phyloP scores from a whole-genome alignment of 345 rosid genomes.

The Bruguiera sexangula region DNA sequence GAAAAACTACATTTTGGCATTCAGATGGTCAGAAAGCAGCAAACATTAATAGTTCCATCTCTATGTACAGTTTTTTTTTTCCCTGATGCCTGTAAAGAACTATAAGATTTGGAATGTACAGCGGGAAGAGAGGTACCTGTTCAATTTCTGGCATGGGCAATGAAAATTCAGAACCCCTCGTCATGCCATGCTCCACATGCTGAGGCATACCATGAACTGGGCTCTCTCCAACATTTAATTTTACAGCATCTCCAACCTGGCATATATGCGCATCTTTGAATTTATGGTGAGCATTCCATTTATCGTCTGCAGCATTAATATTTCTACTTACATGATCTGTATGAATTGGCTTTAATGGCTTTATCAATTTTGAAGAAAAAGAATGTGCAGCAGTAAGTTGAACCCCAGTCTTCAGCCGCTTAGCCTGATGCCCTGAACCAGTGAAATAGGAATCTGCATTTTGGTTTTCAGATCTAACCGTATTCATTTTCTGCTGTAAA shows the following conservation, averaged over 20 bases:
- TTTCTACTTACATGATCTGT: slow-evolving; percentile 15
- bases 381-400: slow-evolving; percentile 23
- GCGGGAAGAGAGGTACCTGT: slow-evolving; percentile 39
- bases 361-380: slow-evolving; percentile 35
- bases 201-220: slow-evolving; percentile 20
- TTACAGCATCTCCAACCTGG: slow-evolving; percentile 31
- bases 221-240: slow-evolving; percentile 26
- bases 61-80: too few species aligned
- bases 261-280: slow-evolving; percentile 19
- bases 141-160: slow-evolving; percentile 35
- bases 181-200: slow-evolving; percentile 26
- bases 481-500: slow-evolving; percentile 20
- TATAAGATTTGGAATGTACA: background rate
- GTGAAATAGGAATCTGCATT: slow-evolving; percentile 10
- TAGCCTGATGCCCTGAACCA: slow-evolving; percentile 42
- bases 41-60: too few species aligned
- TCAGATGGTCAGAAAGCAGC: too few species aligned
- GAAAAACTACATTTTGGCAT: too few species aligned
- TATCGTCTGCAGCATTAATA: slow-evolving; percentile 11
- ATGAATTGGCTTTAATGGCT: slow-evolving; percentile 20
- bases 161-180: slow-evolving; percentile 35
- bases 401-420: slow-evolving; percentile 43
- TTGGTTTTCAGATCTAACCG: slow-evolving; percentile 4
- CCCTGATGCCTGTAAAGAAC: too few species aligned
- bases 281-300: slow-evolving; percentile 16